Base-by-base conservation (phyloP, 2,329 filamentous ascomycete species). In the Thielaviopsis punctulata region DNA sequence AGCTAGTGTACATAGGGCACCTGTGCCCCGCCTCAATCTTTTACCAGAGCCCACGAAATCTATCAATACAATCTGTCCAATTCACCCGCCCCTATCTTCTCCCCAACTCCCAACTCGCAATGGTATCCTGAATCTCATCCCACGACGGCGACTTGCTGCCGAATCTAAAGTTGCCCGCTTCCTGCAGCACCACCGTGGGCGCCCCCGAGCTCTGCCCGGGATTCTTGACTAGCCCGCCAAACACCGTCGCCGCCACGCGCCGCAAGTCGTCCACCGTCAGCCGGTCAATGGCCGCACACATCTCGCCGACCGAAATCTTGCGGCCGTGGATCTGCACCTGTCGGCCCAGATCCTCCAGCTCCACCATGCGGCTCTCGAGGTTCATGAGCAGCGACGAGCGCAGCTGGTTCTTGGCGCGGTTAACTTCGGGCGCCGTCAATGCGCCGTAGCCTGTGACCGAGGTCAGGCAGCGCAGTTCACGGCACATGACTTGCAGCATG, bases 281-380 rank as follows among this genome's bases (percentile, higher is more conserved):
- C 5, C 71, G 73, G 62, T 95, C 86, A 58, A 98, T 98, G 62
- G 81, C 80, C 49, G 71, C 71, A 63, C 90, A 95, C 90, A 98
- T 96, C 63, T 96, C 89, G 58, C 79, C 79, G 7, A 95, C 89
- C 1, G 90, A 84, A 6, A 96, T 79, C 69, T 95, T 95, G 58
- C 80, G 78, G 21, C 90, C 92, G 63, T 96, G 89, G n/a, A 95
- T 86, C 70, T 96, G 92, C 10, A 98, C 87, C 65, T 95, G 90
- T 57, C 92, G 73, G 21, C 92, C 92, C 0, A 98, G 75, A 64
- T 98, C 92, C 68, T 98, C 92, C 6, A 98, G 76, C 69, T 96
- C 92, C 9, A 98, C 88, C 88, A 98, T 95, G 55, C 92, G 77
- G 59, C 81, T 88, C 70, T 98, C 92, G 24, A 98, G 78, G 68